Evolutionary conservation across 2,329 filamentous ascomycete genomes (phyloP), one percentile per base, ranked within the genome.

Genomic region (Fusarium anguioides): DNA sequence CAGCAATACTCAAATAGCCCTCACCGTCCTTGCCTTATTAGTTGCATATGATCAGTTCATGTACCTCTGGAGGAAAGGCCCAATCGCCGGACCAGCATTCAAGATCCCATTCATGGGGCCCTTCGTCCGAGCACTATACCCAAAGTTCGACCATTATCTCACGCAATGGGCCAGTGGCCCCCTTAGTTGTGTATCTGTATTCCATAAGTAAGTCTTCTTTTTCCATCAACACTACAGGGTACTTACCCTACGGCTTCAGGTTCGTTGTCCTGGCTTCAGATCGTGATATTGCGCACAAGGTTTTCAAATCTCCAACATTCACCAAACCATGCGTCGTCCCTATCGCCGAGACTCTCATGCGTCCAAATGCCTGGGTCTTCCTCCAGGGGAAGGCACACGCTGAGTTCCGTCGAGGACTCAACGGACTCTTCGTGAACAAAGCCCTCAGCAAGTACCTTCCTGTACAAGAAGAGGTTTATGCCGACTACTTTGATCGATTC

Each of bases 191-290:
- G 91, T 95, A 18, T 94, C 91, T 2, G 89, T 95, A 66, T 94
- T 95, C 77, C 92, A 95, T 84, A 94, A 94, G 90, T 93, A 84
- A 8, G 51, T 35, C n/a, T 69, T 3, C 5, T 8, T 2, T 15
- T 4, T 17, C 9, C 2, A 1, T 1, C 2, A 9, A 3, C 7
- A 5, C 4, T 24, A 0, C 27, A 21, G 5, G 26, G 26, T 4
- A 57, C 20, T 24, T 3, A n/a, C 9, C 6, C 6, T 4, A 5
- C 2, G 5, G 3, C 4, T 3, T 2, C 67, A 92, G 90, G 74
- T 94, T 94, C 77, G 91, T 94, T 61, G 90, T 94, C 47, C 89
- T 94, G 64, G 91, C 89, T 26, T 91, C 91, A 10, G 90, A 90
- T 49, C 88, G 91, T 71, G 91, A 94, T 78, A 87, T 94, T 76